Conservation (phyloP, 345 rosid genomes). For the Hibiscus trionum region DNA sequence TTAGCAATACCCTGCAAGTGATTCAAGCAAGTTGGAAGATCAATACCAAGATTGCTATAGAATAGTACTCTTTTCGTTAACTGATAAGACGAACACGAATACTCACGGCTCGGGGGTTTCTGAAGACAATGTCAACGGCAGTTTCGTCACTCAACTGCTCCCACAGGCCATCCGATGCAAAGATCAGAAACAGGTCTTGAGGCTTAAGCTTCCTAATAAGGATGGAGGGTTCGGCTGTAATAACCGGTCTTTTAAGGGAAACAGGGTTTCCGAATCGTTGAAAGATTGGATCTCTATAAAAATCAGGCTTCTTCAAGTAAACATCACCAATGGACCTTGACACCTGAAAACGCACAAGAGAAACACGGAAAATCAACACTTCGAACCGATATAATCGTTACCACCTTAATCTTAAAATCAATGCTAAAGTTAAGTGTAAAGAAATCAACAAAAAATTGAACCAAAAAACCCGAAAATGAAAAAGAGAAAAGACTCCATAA, state of each 20-base stretch:
- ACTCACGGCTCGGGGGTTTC: slow-evolving; percentile 84
- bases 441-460: too few species aligned
- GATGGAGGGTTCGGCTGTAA: slow-evolving; percentile 90
- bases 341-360: slow-evolving; percentile 42
- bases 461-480: not conserved
- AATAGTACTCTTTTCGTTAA: not conserved
- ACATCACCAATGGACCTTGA: slow-evolving; percentile 96
- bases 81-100: not conserved
- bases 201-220: slow-evolving; percentile 59
- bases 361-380: not conserved
- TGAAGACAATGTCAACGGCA: slow-evolving; percentile 78
- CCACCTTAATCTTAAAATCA: too few species aligned
- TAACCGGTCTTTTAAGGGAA: slow-evolving; percentile 71
- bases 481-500: not conserved
- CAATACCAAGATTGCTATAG: not conserved
- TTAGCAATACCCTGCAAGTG: slow-evolving; percentile 56
- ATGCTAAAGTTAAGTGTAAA: too few species aligned
- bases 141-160: slow-evolving; percentile 86
- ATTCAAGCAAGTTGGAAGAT: not conserved
- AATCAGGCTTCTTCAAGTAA: slow-evolving; percentile 86
- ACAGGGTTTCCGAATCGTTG: slow-evolving; percentile 65
- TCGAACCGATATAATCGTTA: too few species aligned
- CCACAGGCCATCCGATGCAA: slow-evolving; percentile 99
- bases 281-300: slow-evolving; percentile 69
- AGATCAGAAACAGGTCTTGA: slow-evolving; percentile 76